A percentile compares a stretch with the other conserved stretches of the same genome.
These are phyloP conservation scores for Blumeria graminis DNA, from an alignment of 2,329 filamentous ascomycete species.

Conservation along the genomic window DNA sequence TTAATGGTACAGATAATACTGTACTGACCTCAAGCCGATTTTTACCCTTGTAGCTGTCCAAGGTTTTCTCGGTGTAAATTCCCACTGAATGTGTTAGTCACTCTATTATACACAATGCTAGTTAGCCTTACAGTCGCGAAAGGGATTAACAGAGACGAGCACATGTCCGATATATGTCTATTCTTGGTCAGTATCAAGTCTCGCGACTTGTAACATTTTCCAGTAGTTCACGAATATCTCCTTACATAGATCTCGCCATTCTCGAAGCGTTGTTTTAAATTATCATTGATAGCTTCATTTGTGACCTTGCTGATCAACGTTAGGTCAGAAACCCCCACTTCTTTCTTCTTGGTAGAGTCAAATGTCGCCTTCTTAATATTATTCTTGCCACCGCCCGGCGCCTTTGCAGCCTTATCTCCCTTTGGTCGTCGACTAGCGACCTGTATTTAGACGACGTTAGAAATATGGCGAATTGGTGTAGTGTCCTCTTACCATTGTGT, in stretches of 20 bases:
- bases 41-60: conserved; percentile 88
- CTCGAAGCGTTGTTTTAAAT: conserved; percentile 93
- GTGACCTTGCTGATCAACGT: conserved; percentile 96
- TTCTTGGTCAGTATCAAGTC: conserved; percentile 6
- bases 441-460: conserved; percentile 4
- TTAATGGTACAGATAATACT: not conserved
- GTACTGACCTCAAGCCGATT: conserved; percentile 57
- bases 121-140: conserved; percentile 46
- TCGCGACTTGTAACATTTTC: no score
- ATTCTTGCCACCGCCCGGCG: conserved; percentile 16
- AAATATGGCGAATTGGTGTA: no score
- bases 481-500: no score
- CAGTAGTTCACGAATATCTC: not conserved
- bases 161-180: conserved; percentile 98
- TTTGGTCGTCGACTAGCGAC: conserved; percentile 16
- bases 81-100: conserved; percentile 35
- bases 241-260: conserved; percentile 79
- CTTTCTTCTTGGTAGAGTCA: conserved; percentile 94
- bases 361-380: conserved; percentile 91
- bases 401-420: conserved; percentile 13
- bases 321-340: conserved; percentile 93
- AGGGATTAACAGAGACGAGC: conserved; percentile 94
- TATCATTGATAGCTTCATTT: conserved; percentile 98
- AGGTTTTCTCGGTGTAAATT: conserved; percentile 87
- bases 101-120: not conserved